Conservation (phyloP, 345 rosid species). For the Passiflora organensis region DNA sequence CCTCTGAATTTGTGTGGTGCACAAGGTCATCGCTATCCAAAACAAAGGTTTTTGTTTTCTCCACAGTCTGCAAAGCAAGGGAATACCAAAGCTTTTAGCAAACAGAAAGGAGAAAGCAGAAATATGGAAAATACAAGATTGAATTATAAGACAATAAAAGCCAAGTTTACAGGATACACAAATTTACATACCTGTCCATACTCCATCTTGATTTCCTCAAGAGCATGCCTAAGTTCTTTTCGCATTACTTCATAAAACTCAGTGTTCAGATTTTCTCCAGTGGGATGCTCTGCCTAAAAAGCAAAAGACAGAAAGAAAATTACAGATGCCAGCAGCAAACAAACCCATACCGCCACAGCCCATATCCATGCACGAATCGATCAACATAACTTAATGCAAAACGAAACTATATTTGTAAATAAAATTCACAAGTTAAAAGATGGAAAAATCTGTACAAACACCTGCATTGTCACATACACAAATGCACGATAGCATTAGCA, state of each 20-base stretch:
- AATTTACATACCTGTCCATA: constrained; percentile 46
- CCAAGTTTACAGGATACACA: constrained; percentile 8
- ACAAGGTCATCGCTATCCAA: constrained; percentile 25
- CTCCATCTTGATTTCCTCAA: constrained; percentile 61
- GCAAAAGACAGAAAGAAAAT: constrained; percentile 12
- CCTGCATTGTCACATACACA: too few relatives aligned
- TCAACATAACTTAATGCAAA: too few relatives aligned
- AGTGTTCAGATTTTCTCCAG: constrained; percentile 35
- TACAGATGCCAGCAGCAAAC: constrained; percentile 2
- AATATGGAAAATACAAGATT: background rate
- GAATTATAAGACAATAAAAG: background rate
- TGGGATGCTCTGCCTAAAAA: constrained; percentile 46
- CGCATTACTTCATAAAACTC: constrained; percentile 60
- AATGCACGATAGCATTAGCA: background rate
- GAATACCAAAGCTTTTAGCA: constrained; percentile 14
- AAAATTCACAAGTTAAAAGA: too few relatives aligned
- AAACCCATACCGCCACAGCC: background rate
- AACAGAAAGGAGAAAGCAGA: constrained; percentile 7
- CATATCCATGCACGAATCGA: too few relatives aligned
- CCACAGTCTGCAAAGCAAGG: constrained; percentile 41
- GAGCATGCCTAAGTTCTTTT: constrained; percentile 64
- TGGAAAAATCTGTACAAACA: too few relatives aligned
- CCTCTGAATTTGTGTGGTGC: constrained; percentile 35
- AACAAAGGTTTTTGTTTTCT: constrained; percentile 37
- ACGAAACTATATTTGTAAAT: too few relatives aligned